Evolutionary conservation across 306 rosid species (phyloP).

Genomic region (Medicago arabica): DNA sequence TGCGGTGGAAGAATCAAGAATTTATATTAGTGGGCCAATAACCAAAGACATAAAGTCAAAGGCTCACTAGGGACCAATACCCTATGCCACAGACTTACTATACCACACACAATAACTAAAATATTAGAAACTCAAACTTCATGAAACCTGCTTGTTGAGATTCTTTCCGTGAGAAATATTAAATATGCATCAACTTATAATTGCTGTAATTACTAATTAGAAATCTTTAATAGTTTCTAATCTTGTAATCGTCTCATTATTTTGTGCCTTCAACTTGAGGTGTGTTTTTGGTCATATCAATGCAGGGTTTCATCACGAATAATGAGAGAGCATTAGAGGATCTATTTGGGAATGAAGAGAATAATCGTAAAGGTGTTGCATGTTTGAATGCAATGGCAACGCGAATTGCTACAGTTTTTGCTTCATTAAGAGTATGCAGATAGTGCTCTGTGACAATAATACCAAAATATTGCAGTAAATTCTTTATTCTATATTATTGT

Average conservation of each 20-base stretch:
- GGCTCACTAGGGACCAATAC: background rate
- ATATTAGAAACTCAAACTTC: slow-evolving; percentile 25
- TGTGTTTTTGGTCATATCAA: slow-evolving; percentile 34
- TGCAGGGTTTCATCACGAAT: slow-evolving; percentile 88
- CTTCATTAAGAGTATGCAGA: slow-evolving; percentile 79
- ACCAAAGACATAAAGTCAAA: background rate
- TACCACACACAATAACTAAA: background rate
- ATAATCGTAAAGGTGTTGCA: slow-evolving; percentile 64
- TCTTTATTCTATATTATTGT: slow-evolving; percentile 25
- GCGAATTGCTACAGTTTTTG: slow-evolving; percentile 94
- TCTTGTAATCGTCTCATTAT: slow-evolving; percentile 36
- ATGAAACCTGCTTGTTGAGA: slow-evolving; percentile 5
- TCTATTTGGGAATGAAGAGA: slow-evolving; percentile 86
- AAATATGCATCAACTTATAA: slow-evolving; percentile 24
- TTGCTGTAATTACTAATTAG: background rate
- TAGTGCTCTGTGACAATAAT: slow-evolving; percentile 30
- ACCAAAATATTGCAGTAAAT: slow-evolving; percentile 25
- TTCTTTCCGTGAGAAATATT: slow-evolving; percentile 20
- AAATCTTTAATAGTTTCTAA: slow-evolving; percentile 26
- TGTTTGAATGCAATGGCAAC: slow-evolving; percentile 83
- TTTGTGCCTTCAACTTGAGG: slow-evolving; percentile 30
- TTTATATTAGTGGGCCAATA: background rate
- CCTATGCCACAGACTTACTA: background rate
- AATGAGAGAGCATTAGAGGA: slow-evolving; percentile 90
- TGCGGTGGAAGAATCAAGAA: background rate